A percentile compares a stretch with the other conserved stretches of the same genome.
These are phyloP conservation scores for Mimosa pudica DNA, from an alignment of 306 rosid genomes.

Conservation along the genomic window DNA sequence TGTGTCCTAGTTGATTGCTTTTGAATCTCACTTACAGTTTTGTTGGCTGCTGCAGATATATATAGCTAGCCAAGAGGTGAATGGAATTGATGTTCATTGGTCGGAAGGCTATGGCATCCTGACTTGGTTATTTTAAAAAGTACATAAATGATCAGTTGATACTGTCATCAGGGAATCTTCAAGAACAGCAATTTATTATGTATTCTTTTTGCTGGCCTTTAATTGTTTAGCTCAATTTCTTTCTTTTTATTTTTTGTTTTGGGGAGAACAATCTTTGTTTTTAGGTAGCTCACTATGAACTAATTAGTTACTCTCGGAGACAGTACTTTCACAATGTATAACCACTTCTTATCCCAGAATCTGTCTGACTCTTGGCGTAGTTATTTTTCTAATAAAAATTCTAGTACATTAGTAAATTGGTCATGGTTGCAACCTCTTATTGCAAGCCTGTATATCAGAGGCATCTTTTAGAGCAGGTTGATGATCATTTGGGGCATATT, in stretches of 20 bases:
- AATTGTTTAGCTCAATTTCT: constrained; percentile 5
- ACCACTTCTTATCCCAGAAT: not conserved
- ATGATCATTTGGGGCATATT: not conserved
- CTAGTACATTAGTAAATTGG: not conserved
- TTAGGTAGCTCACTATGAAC: constrained; percentile 1
- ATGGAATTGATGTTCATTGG: constrained; percentile 10
- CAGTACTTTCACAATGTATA: constrained; percentile 7
- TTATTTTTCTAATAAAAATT: not conserved
- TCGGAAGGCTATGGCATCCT: constrained; percentile 27
- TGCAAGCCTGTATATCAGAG: not conserved
- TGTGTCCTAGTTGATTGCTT: not conserved
- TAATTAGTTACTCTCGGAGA: not conserved
- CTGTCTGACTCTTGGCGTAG: not conserved
- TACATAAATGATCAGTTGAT: constrained; percentile 52
- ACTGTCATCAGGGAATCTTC: constrained; percentile 30
- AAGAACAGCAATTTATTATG: constrained; percentile 25
- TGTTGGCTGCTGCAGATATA: constrained; percentile 43
- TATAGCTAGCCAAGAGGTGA: constrained; percentile 45
- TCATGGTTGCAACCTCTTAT: not conserved
- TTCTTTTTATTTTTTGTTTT: not conserved
- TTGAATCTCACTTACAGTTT: not conserved
- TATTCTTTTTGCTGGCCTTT: constrained; percentile 14
- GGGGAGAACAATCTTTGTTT: not conserved
- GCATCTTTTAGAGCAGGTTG: not conserved
- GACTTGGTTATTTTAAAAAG: constrained; percentile 29